These are phyloP conservation scores for Fusarium mexicanum DNA, from an alignment of 2,329 filamentous ascomycete species.

Conservation along the genomic window DNA sequence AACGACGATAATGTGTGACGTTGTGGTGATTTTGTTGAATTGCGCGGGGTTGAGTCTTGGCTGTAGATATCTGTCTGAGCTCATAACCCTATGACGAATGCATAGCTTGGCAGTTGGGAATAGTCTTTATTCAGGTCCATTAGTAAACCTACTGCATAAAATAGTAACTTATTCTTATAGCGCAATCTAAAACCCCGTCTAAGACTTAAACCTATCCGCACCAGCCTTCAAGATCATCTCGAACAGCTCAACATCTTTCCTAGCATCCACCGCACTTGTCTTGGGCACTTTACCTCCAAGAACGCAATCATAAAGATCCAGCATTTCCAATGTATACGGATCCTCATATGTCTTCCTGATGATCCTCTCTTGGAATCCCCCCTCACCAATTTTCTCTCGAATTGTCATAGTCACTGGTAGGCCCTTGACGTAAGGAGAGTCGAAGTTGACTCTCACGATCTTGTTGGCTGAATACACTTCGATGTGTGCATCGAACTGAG, in stretches of 20 bases:
- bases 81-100: not conserved
- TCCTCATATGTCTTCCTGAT: conserved; percentile 58
- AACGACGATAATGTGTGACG: accelerated
- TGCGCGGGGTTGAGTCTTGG: not conserved
- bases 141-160: accelerated
- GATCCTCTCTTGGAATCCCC: conserved; percentile 50
- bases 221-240: not conserved
- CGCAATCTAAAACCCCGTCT: accelerated
- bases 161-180: not conserved
- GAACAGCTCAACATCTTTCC: conserved; percentile 46
- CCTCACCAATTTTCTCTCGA: conserved; percentile 51
- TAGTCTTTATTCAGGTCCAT: not conserved
- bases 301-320: conserved; percentile 46
- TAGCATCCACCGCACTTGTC: conserved; percentile 43
- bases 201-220: not conserved
- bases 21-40: not conserved
- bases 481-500: conserved; percentile 62
- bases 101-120: not conserved
- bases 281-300: conserved; percentile 38
- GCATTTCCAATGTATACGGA: conserved; percentile 51
- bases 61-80: not conserved
- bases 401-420: conserved; percentile 60
- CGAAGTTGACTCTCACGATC: conserved; percentile 63
- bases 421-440: conserved; percentile 67
- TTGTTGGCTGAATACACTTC: conserved; percentile 64